A percentile compares a stretch with the other conserved stretches of the same genome.
phyloP scores from a whole-genome alignment of 371 early-diverging fungal species.

The Chytridium lagenaria region DNA sequence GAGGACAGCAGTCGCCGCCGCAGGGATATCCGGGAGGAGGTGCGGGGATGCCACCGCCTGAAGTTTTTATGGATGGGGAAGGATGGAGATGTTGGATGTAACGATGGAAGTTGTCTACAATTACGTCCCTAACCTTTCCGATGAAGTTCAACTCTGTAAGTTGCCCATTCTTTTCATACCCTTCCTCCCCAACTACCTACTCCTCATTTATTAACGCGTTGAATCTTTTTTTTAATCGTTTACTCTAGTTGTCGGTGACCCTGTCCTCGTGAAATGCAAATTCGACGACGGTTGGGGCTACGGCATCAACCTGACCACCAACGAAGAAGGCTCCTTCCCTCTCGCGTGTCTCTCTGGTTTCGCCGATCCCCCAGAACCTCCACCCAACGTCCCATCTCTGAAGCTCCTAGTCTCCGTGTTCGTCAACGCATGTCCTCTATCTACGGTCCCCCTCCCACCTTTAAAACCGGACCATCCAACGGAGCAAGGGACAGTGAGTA shows the following conservation, averaged over 20 bases:
- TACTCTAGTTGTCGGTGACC: conserved; percentile 31
- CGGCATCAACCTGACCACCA: conserved; percentile 54
- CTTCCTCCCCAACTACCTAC: no score
- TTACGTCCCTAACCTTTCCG: conserved; percentile 31
- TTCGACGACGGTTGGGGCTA: conserved; percentile 55
- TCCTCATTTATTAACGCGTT: no score
- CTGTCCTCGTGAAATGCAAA: conserved; percentile 31
- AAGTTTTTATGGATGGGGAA: neutral
- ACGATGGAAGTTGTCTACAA: conserved; percentile 36
- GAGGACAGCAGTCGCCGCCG: neutral
- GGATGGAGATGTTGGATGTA: neutral
- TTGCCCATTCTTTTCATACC: neutral
- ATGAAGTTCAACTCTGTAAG: conserved; percentile 24
- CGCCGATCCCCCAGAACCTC: neutral
- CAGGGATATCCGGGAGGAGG: neutral
- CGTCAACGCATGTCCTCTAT: conserved; percentile 18
- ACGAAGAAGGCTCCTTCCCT: conserved; percentile 56
- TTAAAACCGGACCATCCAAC: neutral
- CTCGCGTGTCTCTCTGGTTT: conserved; percentile 48
- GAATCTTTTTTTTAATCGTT: no score
- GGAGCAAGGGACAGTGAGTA: neutral
- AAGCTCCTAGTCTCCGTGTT: neutral
- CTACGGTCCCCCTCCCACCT: conserved; percentile 17
- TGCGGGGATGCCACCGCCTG: neutral
- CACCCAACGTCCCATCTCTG: neutral